These are phyloP conservation scores for Penstemon newberryi DNA, from an alignment of 257 asterid genomes.

Conservation along the genomic window DNA sequence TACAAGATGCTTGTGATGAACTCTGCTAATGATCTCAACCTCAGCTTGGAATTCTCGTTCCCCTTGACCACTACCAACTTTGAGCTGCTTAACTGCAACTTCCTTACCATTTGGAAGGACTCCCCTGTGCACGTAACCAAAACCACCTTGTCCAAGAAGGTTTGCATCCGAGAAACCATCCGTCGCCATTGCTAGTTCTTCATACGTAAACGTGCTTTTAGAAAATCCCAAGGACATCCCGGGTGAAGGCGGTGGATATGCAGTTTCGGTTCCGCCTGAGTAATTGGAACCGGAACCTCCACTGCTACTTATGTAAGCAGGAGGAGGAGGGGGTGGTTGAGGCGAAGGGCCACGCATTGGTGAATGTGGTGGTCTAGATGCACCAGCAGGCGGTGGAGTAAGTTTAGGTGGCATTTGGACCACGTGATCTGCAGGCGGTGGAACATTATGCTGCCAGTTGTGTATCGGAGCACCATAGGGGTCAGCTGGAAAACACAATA, in stretches of 20 bases:
- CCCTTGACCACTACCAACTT: conserved; percentile 97
- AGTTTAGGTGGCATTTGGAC: conserved; percentile 55
- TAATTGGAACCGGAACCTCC: conserved; percentile 75
- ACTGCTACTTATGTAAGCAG: conserved; percentile 57
- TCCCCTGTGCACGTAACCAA: conserved; percentile 90
- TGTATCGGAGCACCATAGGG: conserved; percentile 54
- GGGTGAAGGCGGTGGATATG: conserved; percentile 68
- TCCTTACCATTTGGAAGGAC: conserved; percentile 83
- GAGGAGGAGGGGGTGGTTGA: conserved; percentile 52
- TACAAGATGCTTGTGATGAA: conserved; percentile 93
- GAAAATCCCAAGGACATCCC: conserved; percentile 61
- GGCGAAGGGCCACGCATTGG: conserved; percentile 42
- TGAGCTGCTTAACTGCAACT: conserved; percentile 81
- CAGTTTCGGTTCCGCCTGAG: conserved; percentile 60
- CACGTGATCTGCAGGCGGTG: conserved; percentile 47
- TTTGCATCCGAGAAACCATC: conserved; percentile 88
- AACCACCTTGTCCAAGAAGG: conserved; percentile 97
- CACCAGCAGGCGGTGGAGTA: conserved; percentile 54
- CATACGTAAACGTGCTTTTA: conserved; percentile 69
- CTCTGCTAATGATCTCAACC: conserved; percentile 94
- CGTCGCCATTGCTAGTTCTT: conserved; percentile 84
- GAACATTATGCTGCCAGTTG: conserved; percentile 66
- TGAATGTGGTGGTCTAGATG: conserved; percentile 58
- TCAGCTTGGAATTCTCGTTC: conserved; percentile 94
- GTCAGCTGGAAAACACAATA: conserved; percentile 44